Evolutionary conservation across 2,329 filamentous ascomycete species (phyloP), one percentile per base, ranked within the genome.

Genomic region (Colletotrichum coccodes): DNA sequence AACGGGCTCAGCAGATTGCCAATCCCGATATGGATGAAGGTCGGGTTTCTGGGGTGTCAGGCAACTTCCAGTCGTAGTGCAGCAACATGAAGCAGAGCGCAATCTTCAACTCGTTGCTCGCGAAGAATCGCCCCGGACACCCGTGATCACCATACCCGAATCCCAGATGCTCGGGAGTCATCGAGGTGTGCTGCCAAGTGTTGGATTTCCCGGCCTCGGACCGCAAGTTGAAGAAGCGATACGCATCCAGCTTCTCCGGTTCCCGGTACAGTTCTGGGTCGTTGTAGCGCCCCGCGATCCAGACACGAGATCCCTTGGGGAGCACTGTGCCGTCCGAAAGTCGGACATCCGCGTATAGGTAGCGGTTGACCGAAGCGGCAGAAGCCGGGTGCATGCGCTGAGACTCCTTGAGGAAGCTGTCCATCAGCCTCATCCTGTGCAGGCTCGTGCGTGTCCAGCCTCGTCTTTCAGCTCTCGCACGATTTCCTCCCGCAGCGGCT

Each of bases 111-210:
- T 80, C 76, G 54, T 77, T 76, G 8, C 72, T 73, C 1, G 78
- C 79, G 71, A 81, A 80, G 70, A 79, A 80, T 4, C 80, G 70
- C 0, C 79, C 80, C 0, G 80, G 79, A 60, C 79, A 82, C 2
- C 78, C 76, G 61, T 80, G 77, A 16, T 71, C 70, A 6, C 80
- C 79, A 56, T 80, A 73, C 3, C 80, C 80, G 52, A 81, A 82
- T n/a, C 64, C 72, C 9, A 78, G 38, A n/a, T 70, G 71, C 5
- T 78, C 72, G 4, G 71, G 58, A 2, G 66, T 73, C 2, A 75
- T 76, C 4, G 72, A 75, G 6, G 76, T 76, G n/a, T 76, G 77
- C 60, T 78, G 75, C 30, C 72, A 65, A 6, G 70, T 18, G 40
- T 54, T 6, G 36, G 26, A 3, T 28, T 49, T 44, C 14, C 38